A percentile compares a stretch with the other conserved stretches of the same genome.
These are phyloP conservation scores for Endogone sp. DNA, from an alignment of 192 early-diverging fungal genomes.

Conservation along the genomic window DNA sequence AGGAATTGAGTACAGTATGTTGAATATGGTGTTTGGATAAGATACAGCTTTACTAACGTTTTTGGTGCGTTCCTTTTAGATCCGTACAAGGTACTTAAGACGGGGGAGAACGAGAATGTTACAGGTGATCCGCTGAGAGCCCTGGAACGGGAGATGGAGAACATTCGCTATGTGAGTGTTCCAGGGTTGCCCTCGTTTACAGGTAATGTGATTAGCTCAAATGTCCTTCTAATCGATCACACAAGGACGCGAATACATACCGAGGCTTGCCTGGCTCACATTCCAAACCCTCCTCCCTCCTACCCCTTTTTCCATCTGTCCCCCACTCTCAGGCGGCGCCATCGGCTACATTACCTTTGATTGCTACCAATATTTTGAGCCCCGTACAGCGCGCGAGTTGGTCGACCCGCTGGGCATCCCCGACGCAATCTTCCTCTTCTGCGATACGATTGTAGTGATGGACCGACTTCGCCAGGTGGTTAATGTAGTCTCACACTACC, in stretches of 20 bases:
- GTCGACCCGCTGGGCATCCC: constrained; percentile 87
- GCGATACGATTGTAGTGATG: constrained; percentile 94
- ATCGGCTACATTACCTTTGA: constrained; percentile 98
- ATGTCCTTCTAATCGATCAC: too few relatives aligned
- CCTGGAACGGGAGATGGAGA: constrained; percentile 81
- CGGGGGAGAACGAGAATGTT: constrained; percentile 64
- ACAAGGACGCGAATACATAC: neutral
- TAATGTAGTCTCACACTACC: constrained; percentile 89
- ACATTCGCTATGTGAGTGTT: constrained; percentile 73
- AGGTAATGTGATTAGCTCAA: constrained; percentile 37
- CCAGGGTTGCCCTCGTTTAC: constrained; percentile 84
- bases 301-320: constrained; percentile 8
- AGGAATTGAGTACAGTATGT: constrained; percentile 12
- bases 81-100: constrained; percentile 83
- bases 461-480: constrained; percentile 91
- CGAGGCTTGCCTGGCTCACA: neutral
- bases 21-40: neutral
- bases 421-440: constrained; percentile 91
- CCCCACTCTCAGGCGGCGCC: constrained; percentile 71
- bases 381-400: constrained; percentile 74
- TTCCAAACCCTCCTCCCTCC: neutral
- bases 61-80: constrained; percentile 45
- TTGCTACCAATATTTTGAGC: constrained; percentile 98
- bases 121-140: constrained; percentile 83
- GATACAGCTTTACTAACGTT: too few relatives aligned